Base-by-base conservation (phyloP, 2,329 filamentous ascomycete genomes). In the Microdochium paspali region DNA sequence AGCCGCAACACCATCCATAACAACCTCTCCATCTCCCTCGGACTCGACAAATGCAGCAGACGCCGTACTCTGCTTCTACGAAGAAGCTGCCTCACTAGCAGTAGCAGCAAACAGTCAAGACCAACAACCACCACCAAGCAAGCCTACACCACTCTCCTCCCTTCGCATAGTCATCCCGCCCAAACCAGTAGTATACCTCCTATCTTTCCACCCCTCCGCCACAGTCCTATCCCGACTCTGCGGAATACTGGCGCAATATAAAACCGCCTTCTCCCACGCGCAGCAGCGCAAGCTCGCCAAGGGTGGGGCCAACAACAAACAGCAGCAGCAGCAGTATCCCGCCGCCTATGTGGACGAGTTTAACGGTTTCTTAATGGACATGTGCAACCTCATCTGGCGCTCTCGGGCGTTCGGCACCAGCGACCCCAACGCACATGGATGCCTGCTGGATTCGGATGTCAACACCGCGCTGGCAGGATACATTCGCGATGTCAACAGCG, bases 361-460 rank as follows among this genome's bases (percentile, higher is more conserved):
- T 68, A 95, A 95, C 61, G 84, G 84, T 21, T 90, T 85, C 61
- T 75, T 94, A 26, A 90, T 93, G 80, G 89, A 95, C 60, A 76
- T 90, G 26, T 90, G 87, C 69, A 94, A 94, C 60, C 80, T 86
- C 45, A 63, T 93, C 44, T 94, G 88, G 88, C 79, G 87, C 9
- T 78, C 79, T 21, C 79, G 83, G 12, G 88, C 84, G 1, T 84
- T 94, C 50, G 79, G 79, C 49, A 68, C 68, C 12, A 69, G 70
- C 2, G 86, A 91, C 53, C 67, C 74, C n/a, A 82, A 82, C 56
- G 72, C 79, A 2, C 71, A 73, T 46, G 80, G 77, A 9, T 81
- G 77, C 54, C 64, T 75, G 49, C 53, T 79, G 6, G 61, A 74
- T 13, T 56, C 58, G 10, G 51, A 66, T 0, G 68, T 81, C 1